phyloP scores from a whole-genome alignment of 257 asterid species.

The Solanum piurae region DNA sequence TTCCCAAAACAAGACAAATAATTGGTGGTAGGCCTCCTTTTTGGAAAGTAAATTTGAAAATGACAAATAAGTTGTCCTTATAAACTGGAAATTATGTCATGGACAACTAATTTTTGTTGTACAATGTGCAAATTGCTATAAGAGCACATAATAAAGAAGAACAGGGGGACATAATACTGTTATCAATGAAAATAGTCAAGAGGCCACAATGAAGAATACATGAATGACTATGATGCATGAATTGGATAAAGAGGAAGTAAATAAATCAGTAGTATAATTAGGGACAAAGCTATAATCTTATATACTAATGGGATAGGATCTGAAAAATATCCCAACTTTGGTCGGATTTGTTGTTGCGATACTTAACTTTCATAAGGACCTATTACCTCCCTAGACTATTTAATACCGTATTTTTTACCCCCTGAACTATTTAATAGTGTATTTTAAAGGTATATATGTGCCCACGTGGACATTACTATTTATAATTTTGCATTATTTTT shows the following conservation, averaged over 20 bases:
- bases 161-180: background rate
- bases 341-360: too few species aligned
- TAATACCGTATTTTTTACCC: too few species aligned
- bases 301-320: background rate
- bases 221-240: background rate
- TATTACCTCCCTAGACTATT: too few species aligned
- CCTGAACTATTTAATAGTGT: too few species aligned
- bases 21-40: background rate
- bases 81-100: background rate
- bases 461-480: too few species aligned
- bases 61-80: background rate
- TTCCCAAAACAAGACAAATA: background rate
- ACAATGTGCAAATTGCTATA: background rate
- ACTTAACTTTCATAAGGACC: too few species aligned
- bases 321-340: too few species aligned
- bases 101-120: background rate
- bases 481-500: too few species aligned
- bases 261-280: background rate
- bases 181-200: background rate
- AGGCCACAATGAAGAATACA: background rate
- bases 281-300: background rate
- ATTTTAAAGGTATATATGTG: too few species aligned
- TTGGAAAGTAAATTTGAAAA: background rate
- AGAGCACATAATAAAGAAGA: background rate
- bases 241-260: background rate